phyloP scores from a whole-genome alignment of 257 asterid species.

The Rhazya stricta region DNA sequence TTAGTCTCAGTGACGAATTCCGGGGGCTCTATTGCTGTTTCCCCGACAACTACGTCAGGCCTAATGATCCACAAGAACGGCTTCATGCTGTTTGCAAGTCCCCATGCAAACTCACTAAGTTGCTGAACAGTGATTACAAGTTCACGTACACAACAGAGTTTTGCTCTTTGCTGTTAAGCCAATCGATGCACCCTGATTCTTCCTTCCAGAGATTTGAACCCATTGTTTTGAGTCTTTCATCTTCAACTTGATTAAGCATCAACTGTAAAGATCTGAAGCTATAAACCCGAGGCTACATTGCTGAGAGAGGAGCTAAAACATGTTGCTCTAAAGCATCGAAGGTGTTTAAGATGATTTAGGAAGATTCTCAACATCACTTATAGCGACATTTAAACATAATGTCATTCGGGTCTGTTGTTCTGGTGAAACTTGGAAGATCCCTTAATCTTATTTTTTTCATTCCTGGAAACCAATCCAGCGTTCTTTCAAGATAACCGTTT shows the following conservation, averaged over 20 bases:
- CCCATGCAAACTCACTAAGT: constrained; percentile 49
- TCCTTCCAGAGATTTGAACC: constrained; percentile 49
- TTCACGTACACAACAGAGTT: constrained; percentile 39
- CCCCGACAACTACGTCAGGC: constrained; percentile 44
- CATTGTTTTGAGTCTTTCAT: constrained; percentile 14
- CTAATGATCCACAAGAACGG: constrained; percentile 48
- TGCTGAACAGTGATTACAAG: constrained; percentile 31
- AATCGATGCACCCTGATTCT: constrained; percentile 28
- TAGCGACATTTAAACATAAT: constrained; percentile 33
- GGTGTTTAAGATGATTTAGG: constrained; percentile 41
- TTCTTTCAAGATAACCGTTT: constrained; percentile 39
- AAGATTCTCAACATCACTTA: constrained; percentile 17
- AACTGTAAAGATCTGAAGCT: constrained; percentile 41
- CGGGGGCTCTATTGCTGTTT: constrained; percentile 37
- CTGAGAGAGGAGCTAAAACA: constrained; percentile 26
- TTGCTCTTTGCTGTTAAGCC: constrained; percentile 37
- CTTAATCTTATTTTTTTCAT: constrained; percentile 30
- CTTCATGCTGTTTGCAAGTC: constrained; percentile 41
- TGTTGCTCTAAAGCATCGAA: constrained; percentile 39
- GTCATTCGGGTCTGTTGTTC: constrained; percentile 44
- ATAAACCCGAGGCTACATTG: constrained; percentile 25
- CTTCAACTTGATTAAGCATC: constrained; percentile 27
- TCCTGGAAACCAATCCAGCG: constrained; percentile 32
- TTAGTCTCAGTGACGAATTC: constrained; percentile 37
- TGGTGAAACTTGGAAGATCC: constrained; percentile 46